phyloP scores from a whole-genome alignment of 192 early-diverging fungal species.

The Dimargaris verticillata region DNA sequence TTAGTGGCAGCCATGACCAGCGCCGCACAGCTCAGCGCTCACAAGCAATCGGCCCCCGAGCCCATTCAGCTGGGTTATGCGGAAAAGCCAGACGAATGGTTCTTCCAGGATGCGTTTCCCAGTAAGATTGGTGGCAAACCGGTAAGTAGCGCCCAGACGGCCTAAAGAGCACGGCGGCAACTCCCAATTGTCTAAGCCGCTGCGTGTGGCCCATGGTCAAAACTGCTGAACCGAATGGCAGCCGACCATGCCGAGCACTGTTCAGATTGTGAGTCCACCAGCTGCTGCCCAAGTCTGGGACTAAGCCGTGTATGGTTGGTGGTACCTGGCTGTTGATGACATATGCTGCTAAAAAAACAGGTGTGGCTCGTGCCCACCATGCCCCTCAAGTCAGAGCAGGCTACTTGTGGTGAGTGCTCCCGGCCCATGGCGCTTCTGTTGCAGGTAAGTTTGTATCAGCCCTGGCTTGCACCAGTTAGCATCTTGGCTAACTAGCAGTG shows the following conservation, averaged over 20 bases:
- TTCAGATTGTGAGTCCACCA: no score
- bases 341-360: not conserved
- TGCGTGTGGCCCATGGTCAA: no score
- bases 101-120: slow-evolving; percentile 46
- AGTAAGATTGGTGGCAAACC: slow-evolving; percentile 81
- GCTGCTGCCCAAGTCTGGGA: no score
- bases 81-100: slow-evolving; percentile 43
- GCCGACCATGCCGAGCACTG: no score
- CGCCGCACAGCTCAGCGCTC: not conserved
- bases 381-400: slow-evolving; percentile 38
- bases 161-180: no score
- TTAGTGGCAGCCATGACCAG: no score
- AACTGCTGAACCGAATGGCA: no score
- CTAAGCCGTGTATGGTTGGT: no score
- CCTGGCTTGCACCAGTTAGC: no score
- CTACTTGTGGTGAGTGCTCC: slow-evolving; percentile 52
- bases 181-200: no score
- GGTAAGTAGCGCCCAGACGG: slow-evolving; percentile 22
- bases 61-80: slow-evolving; percentile 51
- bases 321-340: no score
- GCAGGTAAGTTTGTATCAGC: slow-evolving; percentile 37
- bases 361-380: slow-evolving; percentile 63
- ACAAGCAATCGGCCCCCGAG: not conserved
- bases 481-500: no score
- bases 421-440: slow-evolving; percentile 60